Percentiles rank a stretch among this genome's conserved stretches.
Evolutionary conservation across 106 monocot genomes (phyloP).

Genomic region (Dioscorea dumetorum): DNA sequence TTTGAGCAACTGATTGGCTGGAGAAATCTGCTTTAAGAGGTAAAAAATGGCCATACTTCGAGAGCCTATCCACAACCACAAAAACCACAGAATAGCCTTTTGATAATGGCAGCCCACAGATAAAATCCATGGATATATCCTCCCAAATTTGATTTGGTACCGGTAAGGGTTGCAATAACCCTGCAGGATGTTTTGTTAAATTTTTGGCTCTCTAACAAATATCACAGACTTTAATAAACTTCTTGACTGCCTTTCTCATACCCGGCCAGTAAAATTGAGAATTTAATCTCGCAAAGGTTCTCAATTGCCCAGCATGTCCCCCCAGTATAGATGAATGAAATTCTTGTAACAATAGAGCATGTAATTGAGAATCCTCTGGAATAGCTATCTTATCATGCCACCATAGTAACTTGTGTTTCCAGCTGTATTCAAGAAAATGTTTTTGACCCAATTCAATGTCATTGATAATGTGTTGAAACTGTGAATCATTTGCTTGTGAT

Average conservation of each 20-base stretch:
- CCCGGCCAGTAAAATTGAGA: background rate
- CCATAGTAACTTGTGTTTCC: background rate
- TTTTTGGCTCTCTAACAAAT: background rate
- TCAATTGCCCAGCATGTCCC: background rate
- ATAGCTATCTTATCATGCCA: background rate
- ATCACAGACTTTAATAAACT: background rate
- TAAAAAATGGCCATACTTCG: background rate
- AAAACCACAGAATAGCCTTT: background rate
- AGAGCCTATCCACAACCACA: background rate
- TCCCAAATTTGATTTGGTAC: background rate
- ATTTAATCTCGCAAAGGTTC: background rate
- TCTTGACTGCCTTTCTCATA: background rate
- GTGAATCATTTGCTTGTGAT: background rate
- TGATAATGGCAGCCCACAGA: background rate
- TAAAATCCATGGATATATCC: background rate
- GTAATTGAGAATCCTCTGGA: background rate
- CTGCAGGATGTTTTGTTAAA: background rate
- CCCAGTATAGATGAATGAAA: background rate
- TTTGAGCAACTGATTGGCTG: background rate
- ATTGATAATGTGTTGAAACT: background rate
- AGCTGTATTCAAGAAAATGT: too few species aligned
- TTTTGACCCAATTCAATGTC: background rate
- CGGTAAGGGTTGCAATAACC: background rate
- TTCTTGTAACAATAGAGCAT: background rate
- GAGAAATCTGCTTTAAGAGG: background rate